phyloP scores from a whole-genome alignment of 1,139 yeast genomes.

The Spathaspora sp. region DNA sequence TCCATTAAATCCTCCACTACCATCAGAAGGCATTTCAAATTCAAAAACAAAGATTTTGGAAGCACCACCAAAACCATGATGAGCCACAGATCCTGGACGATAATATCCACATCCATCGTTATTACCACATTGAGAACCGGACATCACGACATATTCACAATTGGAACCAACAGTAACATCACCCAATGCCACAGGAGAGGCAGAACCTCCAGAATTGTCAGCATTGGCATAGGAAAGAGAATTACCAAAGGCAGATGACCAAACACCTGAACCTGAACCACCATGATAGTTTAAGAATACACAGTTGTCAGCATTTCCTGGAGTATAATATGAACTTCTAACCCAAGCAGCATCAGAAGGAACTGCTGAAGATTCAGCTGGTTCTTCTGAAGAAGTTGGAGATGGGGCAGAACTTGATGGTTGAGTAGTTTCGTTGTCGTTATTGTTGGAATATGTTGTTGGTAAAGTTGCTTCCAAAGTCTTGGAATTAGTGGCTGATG shows the following conservation, averaged over 20 bases:
- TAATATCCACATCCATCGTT: slow-evolving; percentile 64
- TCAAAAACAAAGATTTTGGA: slow-evolving; percentile 71
- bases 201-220: slow-evolving; percentile 73
- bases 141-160: slow-evolving; percentile 60
- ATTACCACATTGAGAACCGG: slow-evolving; percentile 56
- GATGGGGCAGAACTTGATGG: slow-evolving; percentile 24
- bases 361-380: slow-evolving; percentile 30
- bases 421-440: slow-evolving; percentile 9
- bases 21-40: slow-evolving; percentile 60
- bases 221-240: slow-evolving; percentile 80
- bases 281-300: slow-evolving; percentile 86
- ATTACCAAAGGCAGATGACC: slow-evolving; percentile 85
- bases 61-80: slow-evolving; percentile 67
- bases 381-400: slow-evolving; percentile 27
- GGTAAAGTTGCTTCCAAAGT: slow-evolving; percentile 8
- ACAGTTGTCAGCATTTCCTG: slow-evolving; percentile 58
- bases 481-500: slow-evolving; percentile 25
- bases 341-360: slow-evolving; percentile 59
- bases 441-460: slow-evolving; percentile 1
- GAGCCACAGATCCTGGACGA: slow-evolving; percentile 71
- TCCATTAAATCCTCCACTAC: slow-evolving; percentile 32
- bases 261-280: slow-evolving; percentile 80
- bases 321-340: slow-evolving; percentile 71
- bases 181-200: slow-evolving; percentile 53
- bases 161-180: slow-evolving; percentile 54